Evolutionary conservation across 768 basidiomycete genomes (phyloP), one percentile per base, ranked within the genome.

Genomic region (Strobilomyces echinocephalus): DNA sequence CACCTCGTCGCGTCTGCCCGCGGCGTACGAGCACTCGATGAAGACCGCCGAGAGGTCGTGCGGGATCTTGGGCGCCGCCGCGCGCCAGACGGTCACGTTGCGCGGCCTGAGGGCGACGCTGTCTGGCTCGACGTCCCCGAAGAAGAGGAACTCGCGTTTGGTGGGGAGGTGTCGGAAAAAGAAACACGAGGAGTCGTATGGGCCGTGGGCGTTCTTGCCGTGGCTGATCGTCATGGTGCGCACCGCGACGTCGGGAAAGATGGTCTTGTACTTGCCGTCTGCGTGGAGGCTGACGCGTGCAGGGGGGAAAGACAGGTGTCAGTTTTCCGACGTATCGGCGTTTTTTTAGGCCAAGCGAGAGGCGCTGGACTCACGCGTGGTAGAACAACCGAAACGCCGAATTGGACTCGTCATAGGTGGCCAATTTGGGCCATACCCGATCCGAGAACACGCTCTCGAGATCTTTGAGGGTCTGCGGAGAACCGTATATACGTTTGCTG

Each of bases 111-210:
- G n/a, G 7, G 88, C 77, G 44, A 94, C 61, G 46, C 80, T 79
- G 71, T 95, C 91, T 9, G 91, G 90, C 63, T 95, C 91, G 55
- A 97, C 86, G 69, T 95, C 94, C 1, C 95, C 95, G 61, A 97
- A 95, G 71, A 97, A 97, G 35, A 97, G 75, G 59, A 97, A 85
- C 67, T 95, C 90, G 44, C 74, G 77, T 1, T 68, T 68, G 33
- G 78, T 76, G 16, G 76, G 70, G 48, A 88, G 77, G 59, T 88
- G 80, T 14, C 84, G 81, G 60, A 97, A 69, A 68, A 95, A 95
- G 74, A 89, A 95, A 15, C 94, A 95, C 1, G 87, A 74, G 14
- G 88, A 88, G 15, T 85, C 78, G 70, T 97, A 94, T 34, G 71
- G 66, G 16, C 80, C 81, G 44, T 69, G 65, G 5, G 61, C 61